Conservation (phyloP, 139 green algal genomes). For the Chlamydomonas schloesseri region DNA sequence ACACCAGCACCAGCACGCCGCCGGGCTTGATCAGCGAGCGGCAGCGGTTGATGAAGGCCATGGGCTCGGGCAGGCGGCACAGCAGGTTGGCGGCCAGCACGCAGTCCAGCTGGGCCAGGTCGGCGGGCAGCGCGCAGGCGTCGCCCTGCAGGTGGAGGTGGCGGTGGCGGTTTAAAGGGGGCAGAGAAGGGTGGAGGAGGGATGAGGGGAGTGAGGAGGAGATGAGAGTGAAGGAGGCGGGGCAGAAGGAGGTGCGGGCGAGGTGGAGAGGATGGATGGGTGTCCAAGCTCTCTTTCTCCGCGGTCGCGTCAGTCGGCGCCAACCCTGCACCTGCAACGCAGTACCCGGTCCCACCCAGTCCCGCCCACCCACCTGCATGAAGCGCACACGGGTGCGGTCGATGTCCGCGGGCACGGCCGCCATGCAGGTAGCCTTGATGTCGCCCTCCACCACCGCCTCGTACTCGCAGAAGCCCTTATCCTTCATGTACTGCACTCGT, state of each 20-base stretch:
- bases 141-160: constrained; percentile 59
- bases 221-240: background rate
- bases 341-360: too few relatives aligned
- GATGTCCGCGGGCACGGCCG: constrained; percentile 61
- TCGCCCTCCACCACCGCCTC: constrained; percentile 76
- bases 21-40: constrained; percentile 65
- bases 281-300: too few relatives aligned
- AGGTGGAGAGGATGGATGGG: too few relatives aligned
- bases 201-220: background rate
- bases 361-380: constrained; percentile 60
- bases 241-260: too few relatives aligned
- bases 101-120: constrained; percentile 70
- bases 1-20: constrained; percentile 77
- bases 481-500: constrained; percentile 70
- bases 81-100: constrained; percentile 86
- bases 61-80: constrained; percentile 81
- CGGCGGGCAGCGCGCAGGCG: constrained; percentile 63
- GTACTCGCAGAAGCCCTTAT: constrained; percentile 64
- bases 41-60: constrained; percentile 67
- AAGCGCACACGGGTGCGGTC: constrained; percentile 72
- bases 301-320: too few relatives aligned
- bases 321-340: too few relatives aligned
- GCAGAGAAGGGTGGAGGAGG: too few relatives aligned
- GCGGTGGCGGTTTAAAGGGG: background rate
- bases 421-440: constrained; percentile 50